Percentiles rank a stretch among this genome's conserved stretches.
Evolutionary conservation across 768 basidiomycete genomes (phyloP).

Genomic region (Mycena venus): DNA sequence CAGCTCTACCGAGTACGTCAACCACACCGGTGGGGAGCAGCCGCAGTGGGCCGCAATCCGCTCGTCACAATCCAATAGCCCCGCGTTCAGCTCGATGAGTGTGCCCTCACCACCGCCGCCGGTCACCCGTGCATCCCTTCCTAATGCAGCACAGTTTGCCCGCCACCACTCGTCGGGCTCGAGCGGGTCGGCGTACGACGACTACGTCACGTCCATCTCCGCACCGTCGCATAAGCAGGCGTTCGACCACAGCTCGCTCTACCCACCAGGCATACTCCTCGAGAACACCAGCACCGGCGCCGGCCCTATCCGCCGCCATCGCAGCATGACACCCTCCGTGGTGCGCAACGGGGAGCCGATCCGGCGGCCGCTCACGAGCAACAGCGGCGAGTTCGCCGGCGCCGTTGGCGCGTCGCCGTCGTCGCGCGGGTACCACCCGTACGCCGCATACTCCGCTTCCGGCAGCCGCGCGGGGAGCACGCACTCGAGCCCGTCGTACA

Average conservation of each 20-base stretch:
- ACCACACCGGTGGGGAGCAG: background rate
- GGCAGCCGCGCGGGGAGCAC: conserved; percentile 52
- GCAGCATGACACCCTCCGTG: conserved; percentile 83
- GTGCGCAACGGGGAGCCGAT: conserved; percentile 65
- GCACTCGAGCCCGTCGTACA: conserved; percentile 61
- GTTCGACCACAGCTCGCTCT: conserved; percentile 72
- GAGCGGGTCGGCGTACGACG: conserved; percentile 50
- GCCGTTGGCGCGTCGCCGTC: conserved; percentile 52
- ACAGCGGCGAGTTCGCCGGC: conserved; percentile 51
- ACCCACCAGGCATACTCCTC: conserved; percentile 58
- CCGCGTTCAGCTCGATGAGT: background rate
- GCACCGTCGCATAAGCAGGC: conserved; percentile 78
- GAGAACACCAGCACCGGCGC: conserved; percentile 33
- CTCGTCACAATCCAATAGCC: background rate
- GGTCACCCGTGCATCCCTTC: background rate
- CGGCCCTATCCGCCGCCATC: conserved; percentile 65
- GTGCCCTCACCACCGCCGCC: conserved; percentile 2
- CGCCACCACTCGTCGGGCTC: conserved; percentile 42
- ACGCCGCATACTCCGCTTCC: conserved; percentile 56
- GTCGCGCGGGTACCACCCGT: conserved; percentile 70
- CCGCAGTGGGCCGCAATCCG: background rate
- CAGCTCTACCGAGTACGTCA: conserved; percentile 18
- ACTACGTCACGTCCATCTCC: conserved; percentile 66
- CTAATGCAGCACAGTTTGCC: conserved; percentile 1
- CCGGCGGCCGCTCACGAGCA: conserved; percentile 62